A percentile compares a stretch with the other conserved stretches of the same genome.
phyloP scores from a whole-genome alignment of 2,329 filamentous ascomycete species.

The Xenosphaeropsis pyriputrescens region DNA sequence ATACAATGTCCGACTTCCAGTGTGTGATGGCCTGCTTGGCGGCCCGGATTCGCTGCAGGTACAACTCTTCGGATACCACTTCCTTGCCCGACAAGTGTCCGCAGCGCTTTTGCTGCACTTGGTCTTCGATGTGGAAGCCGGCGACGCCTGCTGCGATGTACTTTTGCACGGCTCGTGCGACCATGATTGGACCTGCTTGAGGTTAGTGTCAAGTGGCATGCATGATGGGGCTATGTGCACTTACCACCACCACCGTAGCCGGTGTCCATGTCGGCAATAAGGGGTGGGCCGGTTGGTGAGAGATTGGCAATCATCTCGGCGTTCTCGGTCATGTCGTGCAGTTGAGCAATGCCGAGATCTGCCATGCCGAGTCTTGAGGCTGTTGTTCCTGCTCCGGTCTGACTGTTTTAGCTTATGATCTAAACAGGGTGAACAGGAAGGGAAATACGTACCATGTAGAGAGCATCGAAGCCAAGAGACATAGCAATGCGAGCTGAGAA shows the following conservation, averaged over 20 bases:
- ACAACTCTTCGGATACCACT: conserved; percentile 35
- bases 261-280: conserved; percentile 39
- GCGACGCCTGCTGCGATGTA: conserved; percentile 42
- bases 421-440: background rate
- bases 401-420: background rate
- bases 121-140: conserved; percentile 46
- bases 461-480: conserved; percentile 40
- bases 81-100: conserved; percentile 48
- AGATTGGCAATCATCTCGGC: conserved; percentile 37
- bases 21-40: conserved; percentile 32
- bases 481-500: conserved; percentile 49
- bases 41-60: conserved; percentile 38
- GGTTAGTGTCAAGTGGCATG: background rate
- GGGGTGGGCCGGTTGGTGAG: conserved; percentile 27
- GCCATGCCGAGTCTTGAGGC: conserved; percentile 31
- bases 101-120: conserved; percentile 49
- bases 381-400: conserved; percentile 34
- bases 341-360: conserved; percentile 31
- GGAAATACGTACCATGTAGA: conserved; percentile 43
- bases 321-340: conserved; percentile 35
- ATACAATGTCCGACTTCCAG: conserved; percentile 39
- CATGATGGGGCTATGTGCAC: background rate
- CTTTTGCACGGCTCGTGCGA: conserved; percentile 34
- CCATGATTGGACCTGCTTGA: conserved; percentile 25
- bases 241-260: conserved; percentile 35